A percentile compares a stretch with the other conserved stretches of the same genome.
Evolutionary conservation across 805 yeast genomes (phyloP).

Genomic region (Saccharomyces mikatae): DNA sequence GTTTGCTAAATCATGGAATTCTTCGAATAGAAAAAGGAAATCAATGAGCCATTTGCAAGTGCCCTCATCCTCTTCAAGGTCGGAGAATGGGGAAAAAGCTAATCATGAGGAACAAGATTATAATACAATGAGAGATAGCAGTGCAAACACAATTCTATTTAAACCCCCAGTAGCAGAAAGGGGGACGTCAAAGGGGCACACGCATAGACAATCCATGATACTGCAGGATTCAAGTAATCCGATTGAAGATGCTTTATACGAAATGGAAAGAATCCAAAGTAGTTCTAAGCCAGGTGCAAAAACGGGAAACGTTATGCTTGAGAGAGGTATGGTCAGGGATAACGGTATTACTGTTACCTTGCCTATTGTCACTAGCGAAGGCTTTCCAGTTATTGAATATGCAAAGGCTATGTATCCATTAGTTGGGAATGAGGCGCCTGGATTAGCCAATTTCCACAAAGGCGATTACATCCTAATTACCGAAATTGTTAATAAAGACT

Average conservation of each 20-base stretch:
- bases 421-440: slow-evolving; percentile 23
- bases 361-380: slow-evolving; percentile 21
- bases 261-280: slow-evolving; percentile 25
- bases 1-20: slow-evolving; percentile 31
- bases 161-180: not conserved
- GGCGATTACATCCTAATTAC: slow-evolving; percentile 27
- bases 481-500: slow-evolving; percentile 25
- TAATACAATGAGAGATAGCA: slow-evolving; percentile 9
- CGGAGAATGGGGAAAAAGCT: not conserved
- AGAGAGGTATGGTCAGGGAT: slow-evolving; percentile 22
- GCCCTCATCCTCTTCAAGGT: slow-evolving; percentile 1
- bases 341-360: slow-evolving; percentile 27
- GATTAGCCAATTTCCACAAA: slow-evolving; percentile 24
- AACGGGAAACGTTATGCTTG: slow-evolving; percentile 8
- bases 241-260: slow-evolving; percentile 27
- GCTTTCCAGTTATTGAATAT: slow-evolving; percentile 23
- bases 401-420: slow-evolving; percentile 29
- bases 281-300: slow-evolving; percentile 11
- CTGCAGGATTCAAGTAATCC: slow-evolving; percentile 19
- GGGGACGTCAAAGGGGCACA: slow-evolving; percentile 1
- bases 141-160: slow-evolving; percentile 10
- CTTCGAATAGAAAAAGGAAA: slow-evolving; percentile 27
- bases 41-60: slow-evolving; percentile 20
- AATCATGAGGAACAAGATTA: not conserved
- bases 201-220: slow-evolving; percentile 27